Evolutionary conservation across 116 monocot species (phyloP).

Genomic region (Zostera marina): DNA sequence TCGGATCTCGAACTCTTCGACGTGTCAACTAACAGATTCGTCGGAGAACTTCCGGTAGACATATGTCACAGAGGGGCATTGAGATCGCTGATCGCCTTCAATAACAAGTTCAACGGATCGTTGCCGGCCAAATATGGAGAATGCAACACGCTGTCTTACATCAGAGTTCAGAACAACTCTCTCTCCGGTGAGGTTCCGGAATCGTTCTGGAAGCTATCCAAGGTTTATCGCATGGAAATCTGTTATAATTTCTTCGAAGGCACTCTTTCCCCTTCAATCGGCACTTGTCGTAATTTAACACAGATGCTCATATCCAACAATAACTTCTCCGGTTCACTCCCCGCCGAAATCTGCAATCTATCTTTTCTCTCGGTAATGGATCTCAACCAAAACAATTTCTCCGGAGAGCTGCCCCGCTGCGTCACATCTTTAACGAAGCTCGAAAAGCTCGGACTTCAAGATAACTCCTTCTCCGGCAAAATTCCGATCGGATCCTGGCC

Average conservation of each 20-base stretch:
- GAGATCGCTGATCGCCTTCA: constrained; percentile 19
- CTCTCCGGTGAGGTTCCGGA: constrained; percentile 32
- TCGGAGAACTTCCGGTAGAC: constrained; percentile 21
- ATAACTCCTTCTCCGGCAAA: constrained; percentile 19
- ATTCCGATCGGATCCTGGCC: constrained; percentile 16
- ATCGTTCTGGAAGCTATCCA: constrained; percentile 22
- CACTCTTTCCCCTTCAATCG: constrained; percentile 18
- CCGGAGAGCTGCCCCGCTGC: constrained; percentile 23
- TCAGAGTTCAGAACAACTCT: constrained; percentile 37
- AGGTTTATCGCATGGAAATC: constrained; percentile 20
- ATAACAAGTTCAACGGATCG: constrained; percentile 30
- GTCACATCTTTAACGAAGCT: constrained; percentile 8
- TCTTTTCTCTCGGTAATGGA: constrained; percentile 7
- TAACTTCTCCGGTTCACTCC: constrained; percentile 6
- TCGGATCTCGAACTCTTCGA: constrained; percentile 24
- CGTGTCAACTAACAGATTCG: constrained; percentile 24
- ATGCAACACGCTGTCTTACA: constrained; percentile 19
- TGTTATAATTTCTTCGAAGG: constrained; percentile 24
- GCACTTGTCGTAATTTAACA: constrained; percentile 18
- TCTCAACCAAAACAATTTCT: constrained; percentile 12
- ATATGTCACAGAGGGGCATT: constrained; percentile 19
- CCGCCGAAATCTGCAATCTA: constrained; percentile 8
- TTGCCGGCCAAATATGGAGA: constrained; percentile 22
- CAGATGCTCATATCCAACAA: constrained; percentile 12
- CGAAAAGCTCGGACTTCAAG: constrained; percentile 18